Percentiles rank a stretch among this genome's conserved stretches.
These are phyloP conservation scores for Panellus pusillus DNA, from an alignment of 768 basidiomycete genomes.

Conservation along the genomic window DNA sequence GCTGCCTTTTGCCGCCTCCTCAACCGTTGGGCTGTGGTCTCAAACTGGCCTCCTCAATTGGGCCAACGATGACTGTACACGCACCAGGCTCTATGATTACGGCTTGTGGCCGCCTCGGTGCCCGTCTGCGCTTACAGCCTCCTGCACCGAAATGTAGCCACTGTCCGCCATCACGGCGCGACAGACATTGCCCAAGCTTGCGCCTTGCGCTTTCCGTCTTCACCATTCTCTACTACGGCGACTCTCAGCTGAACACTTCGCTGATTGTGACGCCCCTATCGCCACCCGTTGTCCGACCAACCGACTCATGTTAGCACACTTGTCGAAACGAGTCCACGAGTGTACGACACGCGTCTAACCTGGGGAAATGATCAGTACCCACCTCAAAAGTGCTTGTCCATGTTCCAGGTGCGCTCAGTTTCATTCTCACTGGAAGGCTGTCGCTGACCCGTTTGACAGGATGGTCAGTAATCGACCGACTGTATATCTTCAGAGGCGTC, in stretches of 20 bases:
- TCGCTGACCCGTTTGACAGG: constrained; percentile 43
- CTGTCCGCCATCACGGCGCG: too few relatives aligned
- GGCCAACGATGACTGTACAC: too few relatives aligned
- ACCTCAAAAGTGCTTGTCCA: constrained; percentile 71
- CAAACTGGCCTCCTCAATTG: too few relatives aligned
- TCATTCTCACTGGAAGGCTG: not conserved
- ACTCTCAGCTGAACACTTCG: not conserved
- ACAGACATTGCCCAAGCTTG: too few relatives aligned
- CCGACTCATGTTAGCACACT: not conserved
- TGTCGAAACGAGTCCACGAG: constrained; percentile 2
- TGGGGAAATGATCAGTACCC: constrained; percentile 44
- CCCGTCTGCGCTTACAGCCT: too few relatives aligned
- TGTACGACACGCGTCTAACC: constrained; percentile 30
- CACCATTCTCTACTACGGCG: constrained; percentile 9
- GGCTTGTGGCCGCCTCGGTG: too few relatives aligned
- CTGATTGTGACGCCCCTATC: not conserved
- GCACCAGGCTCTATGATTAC: too few relatives aligned
- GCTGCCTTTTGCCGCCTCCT: too few relatives aligned
- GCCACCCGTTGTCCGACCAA: not conserved
- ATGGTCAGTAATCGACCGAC: constrained; percentile 86
- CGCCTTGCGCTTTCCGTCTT: too few relatives aligned
- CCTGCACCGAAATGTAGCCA: too few relatives aligned
- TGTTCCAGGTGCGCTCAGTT: constrained; percentile 56
- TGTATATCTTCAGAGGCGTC: constrained; percentile 81
- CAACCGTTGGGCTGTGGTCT: too few relatives aligned